Evolutionary conservation across 805 yeast genomes (phyloP).

Genomic region (Spathaspora boniae): DNA sequence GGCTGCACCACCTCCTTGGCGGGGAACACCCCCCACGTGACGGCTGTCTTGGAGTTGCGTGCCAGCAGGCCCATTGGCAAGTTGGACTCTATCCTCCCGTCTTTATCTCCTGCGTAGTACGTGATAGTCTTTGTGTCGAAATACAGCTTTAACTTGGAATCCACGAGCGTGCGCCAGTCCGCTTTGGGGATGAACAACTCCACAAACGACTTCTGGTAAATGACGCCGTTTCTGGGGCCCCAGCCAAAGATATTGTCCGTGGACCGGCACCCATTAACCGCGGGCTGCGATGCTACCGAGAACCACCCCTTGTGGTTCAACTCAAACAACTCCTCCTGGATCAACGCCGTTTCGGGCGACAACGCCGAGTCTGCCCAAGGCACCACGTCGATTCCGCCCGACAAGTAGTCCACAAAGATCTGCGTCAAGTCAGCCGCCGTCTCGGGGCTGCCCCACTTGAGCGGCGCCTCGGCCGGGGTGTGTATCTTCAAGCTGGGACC

Average conservation of each 20-base stretch:
- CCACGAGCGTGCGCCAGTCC: constrained; percentile 59
- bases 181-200: constrained; percentile 69
- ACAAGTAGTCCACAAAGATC: constrained; percentile 68
- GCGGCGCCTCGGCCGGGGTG: constrained; percentile 56
- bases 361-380: constrained; percentile 93
- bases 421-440: constrained; percentile 55
- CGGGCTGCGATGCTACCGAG: constrained; percentile 95
- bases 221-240: constrained; percentile 90
- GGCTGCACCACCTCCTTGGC: constrained; percentile 86
- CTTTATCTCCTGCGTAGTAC: constrained; percentile 69
- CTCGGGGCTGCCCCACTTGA: constrained; percentile 79
- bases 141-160: constrained; percentile 44
- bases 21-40: constrained; percentile 98
- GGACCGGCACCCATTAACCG: constrained; percentile 73
- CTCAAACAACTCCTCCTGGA: constrained; percentile 85
- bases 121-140: constrained; percentile 50
- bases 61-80: constrained; percentile 36
- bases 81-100: constrained; percentile 59
- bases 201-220: constrained; percentile 93
- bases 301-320: constrained; percentile 72
- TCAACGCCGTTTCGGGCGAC: constrained; percentile 85
- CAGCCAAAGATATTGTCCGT: constrained; percentile 92
- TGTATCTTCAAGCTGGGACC: constrained; percentile 86
- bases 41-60: constrained; percentile 61
- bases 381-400: constrained; percentile 68